These are phyloP conservation scores for Delonix regia DNA, from an alignment of 306 rosid species.

Conservation along the genomic window DNA sequence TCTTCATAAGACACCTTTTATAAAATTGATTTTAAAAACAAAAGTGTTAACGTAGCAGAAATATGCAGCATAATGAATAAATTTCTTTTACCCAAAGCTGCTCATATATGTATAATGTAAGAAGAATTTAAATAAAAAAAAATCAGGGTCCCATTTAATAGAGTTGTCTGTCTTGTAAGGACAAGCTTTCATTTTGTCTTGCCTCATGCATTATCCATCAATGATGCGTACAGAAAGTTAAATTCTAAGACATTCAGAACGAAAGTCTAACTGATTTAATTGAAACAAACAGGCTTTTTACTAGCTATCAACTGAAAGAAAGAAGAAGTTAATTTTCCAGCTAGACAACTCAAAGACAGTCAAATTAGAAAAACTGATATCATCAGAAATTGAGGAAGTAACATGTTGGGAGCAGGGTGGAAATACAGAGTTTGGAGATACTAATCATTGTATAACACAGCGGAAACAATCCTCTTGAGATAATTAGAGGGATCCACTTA, in stretches of 20 bases:
- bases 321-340: neutral
- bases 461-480: neutral
- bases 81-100: neutral
- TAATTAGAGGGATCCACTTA: neutral
- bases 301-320: slow-evolving; percentile 5
- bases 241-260: slow-evolving; percentile 12
- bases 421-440: neutral
- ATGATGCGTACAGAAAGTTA: neutral
- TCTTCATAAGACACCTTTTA: slow-evolving; percentile 81
- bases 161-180: neutral
- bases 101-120: neutral
- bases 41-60: neutral
- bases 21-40: slow-evolving; percentile 21
- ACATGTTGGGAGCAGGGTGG: neutral
- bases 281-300: neutral
- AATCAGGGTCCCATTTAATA: slow-evolving; percentile 7
- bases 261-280: neutral
- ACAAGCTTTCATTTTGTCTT: slow-evolving; percentile 6
- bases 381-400: neutral
- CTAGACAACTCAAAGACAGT: neutral
- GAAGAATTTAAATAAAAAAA: neutral
- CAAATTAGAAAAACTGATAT: neutral
- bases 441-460: neutral
- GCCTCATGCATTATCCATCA: slow-evolving; percentile 6
- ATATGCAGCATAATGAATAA: neutral